Evolutionary conservation across 2,329 filamentous ascomycete genomes (phyloP).

Genomic region (Hymenoscyphus infarciens): DNA sequence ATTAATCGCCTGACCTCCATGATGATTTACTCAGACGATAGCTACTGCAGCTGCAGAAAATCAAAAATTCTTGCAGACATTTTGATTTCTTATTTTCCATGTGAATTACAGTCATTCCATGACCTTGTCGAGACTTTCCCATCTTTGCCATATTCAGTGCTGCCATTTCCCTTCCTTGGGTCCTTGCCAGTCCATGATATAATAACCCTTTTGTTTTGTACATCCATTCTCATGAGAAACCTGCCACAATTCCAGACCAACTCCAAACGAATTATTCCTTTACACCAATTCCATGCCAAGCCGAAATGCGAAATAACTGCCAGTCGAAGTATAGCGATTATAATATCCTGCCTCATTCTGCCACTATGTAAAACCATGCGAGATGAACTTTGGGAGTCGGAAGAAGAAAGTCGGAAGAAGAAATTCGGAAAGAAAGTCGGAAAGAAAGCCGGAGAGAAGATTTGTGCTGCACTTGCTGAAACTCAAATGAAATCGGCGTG

Average conservation of each 20-base stretch:
- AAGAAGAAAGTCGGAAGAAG: constrained; percentile 20
- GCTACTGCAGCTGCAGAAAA: constrained; percentile 35
- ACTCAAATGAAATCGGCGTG: constrained; percentile 4
- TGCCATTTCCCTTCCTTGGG: not conserved
- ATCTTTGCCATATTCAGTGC: not conserved
- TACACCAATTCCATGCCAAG: not conserved
- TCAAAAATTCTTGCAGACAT: constrained; percentile 18
- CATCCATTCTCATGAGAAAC: not conserved
- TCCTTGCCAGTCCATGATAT: constrained; percentile 1
- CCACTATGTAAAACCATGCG: constrained; percentile 14
- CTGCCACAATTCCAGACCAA: not conserved
- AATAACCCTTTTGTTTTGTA: not conserved
- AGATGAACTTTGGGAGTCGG: constrained; percentile 15
- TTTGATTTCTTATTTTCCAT: not conserved
- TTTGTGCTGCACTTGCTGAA: constrained; percentile 6
- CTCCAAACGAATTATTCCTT: not conserved
- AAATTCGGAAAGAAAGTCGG: constrained; percentile 7
- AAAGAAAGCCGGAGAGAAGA: not conserved
- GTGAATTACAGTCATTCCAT: not conserved
- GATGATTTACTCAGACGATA: constrained; percentile 47
- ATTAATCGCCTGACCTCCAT: constrained; percentile 60
- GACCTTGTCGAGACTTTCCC: not conserved
- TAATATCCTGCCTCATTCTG: constrained; percentile 19
- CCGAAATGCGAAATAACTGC: not conserved
- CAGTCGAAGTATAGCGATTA: not conserved